Conservation (phyloP, 306 rosid species). For the Citrullus amarus region DNA sequence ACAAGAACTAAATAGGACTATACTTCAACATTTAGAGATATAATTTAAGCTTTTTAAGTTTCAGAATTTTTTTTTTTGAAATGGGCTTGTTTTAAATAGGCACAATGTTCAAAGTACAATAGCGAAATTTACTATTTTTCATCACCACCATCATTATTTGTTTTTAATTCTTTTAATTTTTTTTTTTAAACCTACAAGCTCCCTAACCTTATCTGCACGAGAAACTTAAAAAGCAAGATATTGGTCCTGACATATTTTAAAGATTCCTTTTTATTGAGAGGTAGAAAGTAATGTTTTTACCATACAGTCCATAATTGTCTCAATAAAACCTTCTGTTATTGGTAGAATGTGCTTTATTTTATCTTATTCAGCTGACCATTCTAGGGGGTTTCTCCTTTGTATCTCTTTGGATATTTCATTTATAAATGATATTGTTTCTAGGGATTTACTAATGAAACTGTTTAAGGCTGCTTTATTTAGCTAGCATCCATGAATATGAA, state of each 20-base stretch:
- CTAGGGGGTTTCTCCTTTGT: not conserved
- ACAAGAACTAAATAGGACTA: not conserved
- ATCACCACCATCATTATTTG: not conserved
- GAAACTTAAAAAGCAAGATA: not conserved
- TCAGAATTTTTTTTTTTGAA: not conserved
- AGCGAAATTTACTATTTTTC: not conserved
- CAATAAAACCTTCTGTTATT: not conserved
- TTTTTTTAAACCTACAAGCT: not conserved
- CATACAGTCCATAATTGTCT: not conserved
- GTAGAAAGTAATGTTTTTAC: not conserved
- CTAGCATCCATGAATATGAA: not conserved
- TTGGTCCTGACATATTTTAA: not conserved
- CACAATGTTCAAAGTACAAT: not conserved
- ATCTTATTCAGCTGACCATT: not conserved
- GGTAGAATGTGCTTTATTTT: not conserved
- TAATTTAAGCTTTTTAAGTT: not conserved
- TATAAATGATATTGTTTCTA: no score
- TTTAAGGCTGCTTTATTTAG: not conserved
- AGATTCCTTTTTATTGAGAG: not conserved
- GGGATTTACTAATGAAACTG: not conserved
- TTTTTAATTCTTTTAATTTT: not conserved
- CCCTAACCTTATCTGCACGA: not conserved
- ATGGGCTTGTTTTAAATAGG: not conserved
- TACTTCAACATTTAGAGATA: not conserved
- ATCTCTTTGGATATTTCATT: no score